phyloP scores from a whole-genome alignment of 805 yeast genomes.

The Hanseniaspora singularis region DNA sequence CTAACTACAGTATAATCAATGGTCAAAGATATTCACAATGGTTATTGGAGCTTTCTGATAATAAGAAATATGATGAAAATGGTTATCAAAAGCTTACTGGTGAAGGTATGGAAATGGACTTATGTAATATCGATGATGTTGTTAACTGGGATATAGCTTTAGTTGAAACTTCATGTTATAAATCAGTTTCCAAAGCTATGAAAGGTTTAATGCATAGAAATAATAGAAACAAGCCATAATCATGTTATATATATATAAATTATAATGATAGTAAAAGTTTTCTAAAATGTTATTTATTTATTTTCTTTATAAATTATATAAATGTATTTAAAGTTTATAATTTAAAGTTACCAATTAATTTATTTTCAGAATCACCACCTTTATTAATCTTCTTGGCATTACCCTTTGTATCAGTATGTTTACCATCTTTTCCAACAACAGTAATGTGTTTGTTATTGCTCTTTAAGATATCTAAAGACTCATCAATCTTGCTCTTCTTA shows the following conservation, averaged over 20 bases:
- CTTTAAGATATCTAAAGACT: conserved; percentile 52
- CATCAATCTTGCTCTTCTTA: conserved; percentile 43
- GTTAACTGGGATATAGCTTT: conserved; percentile 80
- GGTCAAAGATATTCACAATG: conserved; percentile 44
- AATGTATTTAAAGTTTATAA: neutral
- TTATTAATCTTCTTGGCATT: conserved; percentile 35
- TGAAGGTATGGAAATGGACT: conserved; percentile 30
- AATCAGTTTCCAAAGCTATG: conserved; percentile 57
- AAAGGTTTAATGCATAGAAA: conserved; percentile 7
- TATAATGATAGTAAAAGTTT: neutral
- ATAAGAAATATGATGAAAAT: conserved; percentile 10
- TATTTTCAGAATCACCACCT: neutral
- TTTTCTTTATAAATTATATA: neutral
- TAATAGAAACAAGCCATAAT: conserved; percentile 24
- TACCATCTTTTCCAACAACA: conserved; percentile 64
- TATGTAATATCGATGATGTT: conserved; percentile 78
- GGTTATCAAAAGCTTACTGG: conserved; percentile 12
- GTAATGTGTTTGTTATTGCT: conserved; percentile 65
- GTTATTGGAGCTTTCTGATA: conserved; percentile 4
- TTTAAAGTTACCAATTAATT: conserved; percentile 24
- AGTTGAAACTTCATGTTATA: conserved; percentile 72
- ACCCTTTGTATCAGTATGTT: conserved; percentile 61
- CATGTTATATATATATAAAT: conserved; percentile 17
- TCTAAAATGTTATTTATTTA: neutral
- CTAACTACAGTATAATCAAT: conserved; percentile 63